A percentile compares a stretch with the other conserved stretches of the same genome.
Conservation (phyloP, 1,139 yeast species). For the Blastobotrys capitulatus region DNA sequence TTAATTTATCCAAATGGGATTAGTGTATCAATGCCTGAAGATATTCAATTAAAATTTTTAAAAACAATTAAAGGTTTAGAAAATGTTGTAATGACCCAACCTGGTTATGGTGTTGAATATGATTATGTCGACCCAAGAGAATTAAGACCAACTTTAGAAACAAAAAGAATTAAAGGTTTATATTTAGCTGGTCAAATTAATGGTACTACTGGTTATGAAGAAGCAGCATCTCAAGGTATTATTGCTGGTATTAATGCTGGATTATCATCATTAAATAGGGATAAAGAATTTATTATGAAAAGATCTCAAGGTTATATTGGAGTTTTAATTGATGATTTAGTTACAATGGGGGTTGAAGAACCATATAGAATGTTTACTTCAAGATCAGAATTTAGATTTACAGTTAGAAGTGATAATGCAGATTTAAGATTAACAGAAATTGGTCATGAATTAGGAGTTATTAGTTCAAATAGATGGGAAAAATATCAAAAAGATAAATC, state of each 20-base stretch:
- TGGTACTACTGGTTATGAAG: constrained; percentile 99
- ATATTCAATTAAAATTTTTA: constrained; percentile 72
- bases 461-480: constrained; percentile 54
- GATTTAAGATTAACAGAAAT: constrained; percentile 70
- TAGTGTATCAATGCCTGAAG: constrained; percentile 94
- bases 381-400: constrained; percentile 85
- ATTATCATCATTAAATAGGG: constrained; percentile 35
- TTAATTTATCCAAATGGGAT: constrained; percentile 94
- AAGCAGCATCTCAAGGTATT: constrained; percentile 96
- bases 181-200: constrained; percentile 96
- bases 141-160: constrained; percentile 68
- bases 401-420: constrained; percentile 91
- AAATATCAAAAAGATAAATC: constrained; percentile 43
- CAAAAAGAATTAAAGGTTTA: constrained; percentile 71
- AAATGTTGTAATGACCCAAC: constrained; percentile 79
- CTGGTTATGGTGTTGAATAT: constrained; percentile 98
- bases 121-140: constrained; percentile 96
- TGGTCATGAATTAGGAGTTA: constrained; percentile 66
- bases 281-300: constrained; percentile 46
- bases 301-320: constrained; percentile 90
- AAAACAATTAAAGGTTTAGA: constrained; percentile 83
- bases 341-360: constrained; percentile 93
- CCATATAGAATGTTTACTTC: constrained; percentile 99
- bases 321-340: constrained; percentile 86
- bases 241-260: constrained; percentile 96